Conservation (phyloP, 1,284 basidiomycete species). For the Athelia sp. region DNA sequence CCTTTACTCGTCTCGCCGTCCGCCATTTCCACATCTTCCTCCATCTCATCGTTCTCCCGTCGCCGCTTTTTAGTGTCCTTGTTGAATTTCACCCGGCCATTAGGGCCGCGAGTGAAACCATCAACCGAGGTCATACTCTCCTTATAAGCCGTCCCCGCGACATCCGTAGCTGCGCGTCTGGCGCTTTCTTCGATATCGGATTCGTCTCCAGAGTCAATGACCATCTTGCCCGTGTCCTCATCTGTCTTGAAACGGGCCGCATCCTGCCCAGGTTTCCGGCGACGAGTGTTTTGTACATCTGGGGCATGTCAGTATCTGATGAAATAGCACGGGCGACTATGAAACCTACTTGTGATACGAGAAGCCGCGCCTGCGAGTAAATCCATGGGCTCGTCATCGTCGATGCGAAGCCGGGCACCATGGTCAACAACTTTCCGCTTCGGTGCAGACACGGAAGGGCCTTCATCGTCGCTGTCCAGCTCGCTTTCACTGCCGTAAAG, state of each 20-base stretch:
- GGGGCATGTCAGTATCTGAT: background rate
- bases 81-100: slow-evolving; percentile 91
- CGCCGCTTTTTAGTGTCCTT: slow-evolving; percentile 93
- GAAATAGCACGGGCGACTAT: background rate
- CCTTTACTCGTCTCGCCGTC: slow-evolving; percentile 29
- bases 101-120: slow-evolving; percentile 81
- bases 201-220: slow-evolving; percentile 67
- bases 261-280: slow-evolving; percentile 82
- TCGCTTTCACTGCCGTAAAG: slow-evolving; percentile 93
- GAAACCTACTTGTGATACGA: slow-evolving; percentile 66
- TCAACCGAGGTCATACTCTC: slow-evolving; percentile 82
- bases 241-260: slow-evolving; percentile 87
- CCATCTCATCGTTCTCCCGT: slow-evolving; percentile 55
- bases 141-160: slow-evolving; percentile 80
- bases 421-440: slow-evolving; percentile 34
- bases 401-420: slow-evolving; percentile 72
- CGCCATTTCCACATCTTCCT: slow-evolving; percentile 68
- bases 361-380: slow-evolving; percentile 82
- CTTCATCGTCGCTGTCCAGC: slow-evolving; percentile 70
- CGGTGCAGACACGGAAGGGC: slow-evolving; percentile 22
- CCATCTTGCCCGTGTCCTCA: slow-evolving; percentile 81
- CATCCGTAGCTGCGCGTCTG: slow-evolving; percentile 37
- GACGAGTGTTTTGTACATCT: slow-evolving; percentile 51
- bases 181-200: slow-evolving; percentile 32
- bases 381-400: slow-evolving; percentile 96